These are phyloP conservation scores for Lodderomyces elongisporus DNA, from an alignment of 1,139 yeast genomes.

Conservation along the genomic window DNA sequence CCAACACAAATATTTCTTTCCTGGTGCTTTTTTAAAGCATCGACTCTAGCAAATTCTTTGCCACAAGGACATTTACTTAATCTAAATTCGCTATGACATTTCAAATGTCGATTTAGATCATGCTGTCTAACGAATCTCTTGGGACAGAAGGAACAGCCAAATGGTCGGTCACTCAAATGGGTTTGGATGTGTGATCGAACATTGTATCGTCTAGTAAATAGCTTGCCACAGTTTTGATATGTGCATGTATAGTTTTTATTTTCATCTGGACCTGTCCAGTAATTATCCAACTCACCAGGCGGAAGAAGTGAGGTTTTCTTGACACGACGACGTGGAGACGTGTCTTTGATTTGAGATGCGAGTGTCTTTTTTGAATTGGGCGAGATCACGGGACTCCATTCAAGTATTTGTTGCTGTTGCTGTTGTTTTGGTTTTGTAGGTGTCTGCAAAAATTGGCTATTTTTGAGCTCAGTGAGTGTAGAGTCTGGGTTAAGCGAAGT, in stretches of 20 bases:
- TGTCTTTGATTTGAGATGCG: slow-evolving; percentile 34
- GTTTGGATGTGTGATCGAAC: slow-evolving; percentile 97
- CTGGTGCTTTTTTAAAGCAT: slow-evolving; percentile 81
- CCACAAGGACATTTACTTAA: slow-evolving; percentile 82
- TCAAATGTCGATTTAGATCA: slow-evolving; percentile 85
- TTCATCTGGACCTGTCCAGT: slow-evolving; percentile 75
- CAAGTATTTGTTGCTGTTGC: slow-evolving; percentile 16
- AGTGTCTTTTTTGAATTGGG: slow-evolving; percentile 37
- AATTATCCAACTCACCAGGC: slow-evolving; percentile 83
- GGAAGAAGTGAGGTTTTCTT: slow-evolving; percentile 73
- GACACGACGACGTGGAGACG: slow-evolving; percentile 41
- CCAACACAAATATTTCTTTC: slow-evolving; percentile 75
- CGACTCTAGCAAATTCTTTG: slow-evolving; percentile 82
- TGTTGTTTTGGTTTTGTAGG: slow-evolving; percentile 20
- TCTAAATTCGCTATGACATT: slow-evolving; percentile 76
- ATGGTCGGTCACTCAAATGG: slow-evolving; percentile 91
- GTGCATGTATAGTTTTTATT: slow-evolving; percentile 66
- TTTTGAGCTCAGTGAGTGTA: neutral
- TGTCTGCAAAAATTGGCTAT: slow-evolving; percentile 12
- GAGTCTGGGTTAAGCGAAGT: slow-evolving; percentile 5
- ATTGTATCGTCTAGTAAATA: slow-evolving; percentile 84
- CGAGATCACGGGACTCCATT: slow-evolving; percentile 55
- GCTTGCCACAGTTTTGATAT: slow-evolving; percentile 75
- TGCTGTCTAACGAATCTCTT: slow-evolving; percentile 85
- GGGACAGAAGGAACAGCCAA: slow-evolving; percentile 55